Evolutionary conservation across 441 rosid species (phyloP).

Genomic region (Pelargonium fulgidum): DNA sequence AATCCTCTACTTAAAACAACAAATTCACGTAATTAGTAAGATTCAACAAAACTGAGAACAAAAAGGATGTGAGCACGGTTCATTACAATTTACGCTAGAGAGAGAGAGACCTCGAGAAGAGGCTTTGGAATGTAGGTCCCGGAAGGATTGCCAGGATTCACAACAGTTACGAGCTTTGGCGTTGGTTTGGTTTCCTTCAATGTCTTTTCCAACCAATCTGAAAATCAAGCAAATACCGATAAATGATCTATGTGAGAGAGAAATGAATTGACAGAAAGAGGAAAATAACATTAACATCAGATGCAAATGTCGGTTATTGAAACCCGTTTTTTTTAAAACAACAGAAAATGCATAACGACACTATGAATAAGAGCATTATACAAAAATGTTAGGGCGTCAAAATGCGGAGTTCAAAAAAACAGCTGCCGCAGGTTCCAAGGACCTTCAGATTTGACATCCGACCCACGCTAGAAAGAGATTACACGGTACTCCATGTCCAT

Average conservation of each 20-base stretch:
- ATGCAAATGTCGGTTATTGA: no score
- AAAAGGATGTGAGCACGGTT: background rate
- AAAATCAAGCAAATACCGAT: constrained; percentile 22
- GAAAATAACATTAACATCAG: no score
- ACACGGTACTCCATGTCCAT: no score
- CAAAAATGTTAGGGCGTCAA: no score
- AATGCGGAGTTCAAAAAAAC: no score
- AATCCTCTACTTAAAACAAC: constrained; percentile 61
- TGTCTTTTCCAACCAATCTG: constrained; percentile 86
- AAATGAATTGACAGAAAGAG: no score
- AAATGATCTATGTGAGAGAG: constrained; percentile 11
- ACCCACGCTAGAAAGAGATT: no score
- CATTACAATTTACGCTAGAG: background rate
- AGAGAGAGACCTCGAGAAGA: constrained; percentile 62
- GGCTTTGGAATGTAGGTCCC: constrained; percentile 87
- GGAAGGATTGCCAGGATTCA: constrained; percentile 93
- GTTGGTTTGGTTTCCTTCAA: constrained; percentile 60
- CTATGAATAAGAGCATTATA: no score
- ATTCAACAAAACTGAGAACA: constrained; percentile 6
- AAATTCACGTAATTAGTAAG: constrained; percentile 18
- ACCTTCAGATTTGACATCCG: no score
- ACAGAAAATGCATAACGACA: no score
- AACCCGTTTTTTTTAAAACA: no score
- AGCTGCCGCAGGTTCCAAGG: no score
- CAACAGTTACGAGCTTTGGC: constrained; percentile 89